A percentile compares a stretch with the other conserved stretches of the same genome.
These are phyloP conservation scores for Oryza officinalis DNA, from an alignment of 176 grass and related monocot genomes.

Conservation along the genomic window DNA sequence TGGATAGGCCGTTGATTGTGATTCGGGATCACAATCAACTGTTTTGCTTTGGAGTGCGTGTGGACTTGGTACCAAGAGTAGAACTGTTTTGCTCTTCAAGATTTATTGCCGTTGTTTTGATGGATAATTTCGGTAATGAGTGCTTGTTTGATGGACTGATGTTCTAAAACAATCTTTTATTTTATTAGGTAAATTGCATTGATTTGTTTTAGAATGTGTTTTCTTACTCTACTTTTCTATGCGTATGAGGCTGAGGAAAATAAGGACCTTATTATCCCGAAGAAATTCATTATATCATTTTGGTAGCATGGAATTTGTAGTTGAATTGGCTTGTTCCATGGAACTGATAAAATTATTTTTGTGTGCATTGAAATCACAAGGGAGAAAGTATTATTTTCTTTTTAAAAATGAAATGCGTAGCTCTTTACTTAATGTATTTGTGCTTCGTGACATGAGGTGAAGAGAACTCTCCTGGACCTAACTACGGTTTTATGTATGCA, in stretches of 20 bases:
- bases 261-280: background rate
- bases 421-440: no score
- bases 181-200: background rate
- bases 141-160: background rate
- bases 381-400: no score
- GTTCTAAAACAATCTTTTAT: background rate
- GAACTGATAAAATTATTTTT: background rate
- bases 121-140: background rate
- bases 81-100: background rate
- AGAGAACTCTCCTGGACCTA: no score
- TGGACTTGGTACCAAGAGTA: background rate
- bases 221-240: background rate
- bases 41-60: no score
- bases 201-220: background rate
- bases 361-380: background rate
- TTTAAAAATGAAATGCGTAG: no score
- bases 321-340: background rate
- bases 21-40: background rate
- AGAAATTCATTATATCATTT: background rate
- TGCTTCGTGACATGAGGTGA: no score
- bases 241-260: background rate
- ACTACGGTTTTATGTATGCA: no score
- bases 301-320: background rate
- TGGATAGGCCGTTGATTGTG: background rate
- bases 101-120: background rate